Percentiles rank a stretch among this genome's conserved stretches.
Conservation (phyloP, 805 yeast genomes). For the Candida stauntonica region DNA sequence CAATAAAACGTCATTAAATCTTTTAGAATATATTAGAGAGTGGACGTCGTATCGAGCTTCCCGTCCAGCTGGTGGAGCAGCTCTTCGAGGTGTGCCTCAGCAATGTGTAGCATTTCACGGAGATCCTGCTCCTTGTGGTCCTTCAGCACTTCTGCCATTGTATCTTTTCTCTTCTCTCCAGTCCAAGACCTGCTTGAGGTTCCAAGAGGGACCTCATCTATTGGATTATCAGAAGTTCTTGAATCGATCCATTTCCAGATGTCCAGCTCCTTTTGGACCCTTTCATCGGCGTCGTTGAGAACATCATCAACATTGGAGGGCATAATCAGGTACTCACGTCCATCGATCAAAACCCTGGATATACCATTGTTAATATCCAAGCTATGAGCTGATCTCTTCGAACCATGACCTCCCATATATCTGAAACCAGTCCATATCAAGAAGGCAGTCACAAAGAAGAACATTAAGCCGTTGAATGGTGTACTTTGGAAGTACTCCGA, state of each 20-base stretch:
- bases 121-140: slow-evolving; percentile 22
- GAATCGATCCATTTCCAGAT: slow-evolving; percentile 29
- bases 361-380: slow-evolving; percentile 2
- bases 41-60: background rate
- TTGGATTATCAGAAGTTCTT: slow-evolving; percentile 5
- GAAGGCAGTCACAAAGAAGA: background rate
- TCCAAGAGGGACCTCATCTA: too few species aligned
- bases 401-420: background rate
- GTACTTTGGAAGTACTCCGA: background rate
- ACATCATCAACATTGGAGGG: slow-evolving; percentile 20
- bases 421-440: background rate
- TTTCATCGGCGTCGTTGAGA: slow-evolving; percentile 2
- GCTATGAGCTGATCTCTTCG: background rate
- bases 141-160: slow-evolving; percentile 3
- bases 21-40: background rate
- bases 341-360: slow-evolving; percentile 21
- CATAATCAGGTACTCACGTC: slow-evolving; percentile 20
- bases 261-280: slow-evolving; percentile 19
- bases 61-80: slow-evolving; percentile 10
- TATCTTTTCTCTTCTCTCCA: slow-evolving; percentile 1
- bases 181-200: background rate
- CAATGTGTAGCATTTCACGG: slow-evolving; percentile 22
- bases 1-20: background rate
- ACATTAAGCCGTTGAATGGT: background rate
- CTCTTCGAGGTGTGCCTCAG: slow-evolving; percentile 17